These are phyloP conservation scores for Penicillium brasilianum DNA, from an alignment of 2,329 filamentous ascomycete genomes.

Conservation along the genomic window DNA sequence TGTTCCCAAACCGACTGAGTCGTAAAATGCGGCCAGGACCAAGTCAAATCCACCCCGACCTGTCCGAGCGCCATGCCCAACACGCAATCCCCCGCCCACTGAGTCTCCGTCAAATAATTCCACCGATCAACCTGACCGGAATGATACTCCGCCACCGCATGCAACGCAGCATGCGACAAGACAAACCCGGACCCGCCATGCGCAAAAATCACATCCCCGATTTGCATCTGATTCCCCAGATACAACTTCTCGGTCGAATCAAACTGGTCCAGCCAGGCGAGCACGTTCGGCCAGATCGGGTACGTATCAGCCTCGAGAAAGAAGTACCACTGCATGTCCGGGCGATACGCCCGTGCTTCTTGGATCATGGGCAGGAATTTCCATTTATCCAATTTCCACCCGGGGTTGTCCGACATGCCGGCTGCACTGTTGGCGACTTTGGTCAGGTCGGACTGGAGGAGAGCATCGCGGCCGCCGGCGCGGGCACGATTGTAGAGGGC, in stretches of 20 bases:
- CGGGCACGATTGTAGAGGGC: conserved; percentile 49
- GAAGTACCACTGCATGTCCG: conserved; percentile 60
- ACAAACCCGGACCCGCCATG: conserved; percentile 58
- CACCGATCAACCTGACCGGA: conserved; percentile 45
- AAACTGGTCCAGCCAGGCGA: conserved; percentile 56
- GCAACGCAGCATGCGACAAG: conserved; percentile 54
- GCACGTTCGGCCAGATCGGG: conserved; percentile 56
- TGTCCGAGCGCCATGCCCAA: conserved; percentile 51
- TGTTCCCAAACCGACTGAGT: conserved; percentile 33
- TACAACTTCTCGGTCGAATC: conserved; percentile 54
- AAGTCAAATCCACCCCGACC: conserved; percentile 46
- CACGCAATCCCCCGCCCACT: conserved; percentile 55
- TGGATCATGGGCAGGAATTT: conserved; percentile 61
- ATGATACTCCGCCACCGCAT: conserved; percentile 48
- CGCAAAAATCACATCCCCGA: conserved; percentile 52
- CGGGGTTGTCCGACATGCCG: conserved; percentile 47
- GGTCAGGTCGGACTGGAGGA: conserved; percentile 32
- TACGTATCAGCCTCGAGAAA: conserved; percentile 64
- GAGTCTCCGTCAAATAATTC: conserved; percentile 46
- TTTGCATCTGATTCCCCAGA: conserved; percentile 57
- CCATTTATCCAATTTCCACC: conserved; percentile 60
- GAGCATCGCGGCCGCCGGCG: conserved; percentile 43
- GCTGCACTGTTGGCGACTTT: conserved; percentile 38
- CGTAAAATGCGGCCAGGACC: conserved; percentile 34
- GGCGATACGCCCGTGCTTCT: conserved; percentile 47